A percentile compares a stretch with the other conserved stretches of the same genome.
Evolutionary conservation across 192 early-diverging fungal genomes (phyloP).

Genomic region (Kickxella alabastrina): DNA sequence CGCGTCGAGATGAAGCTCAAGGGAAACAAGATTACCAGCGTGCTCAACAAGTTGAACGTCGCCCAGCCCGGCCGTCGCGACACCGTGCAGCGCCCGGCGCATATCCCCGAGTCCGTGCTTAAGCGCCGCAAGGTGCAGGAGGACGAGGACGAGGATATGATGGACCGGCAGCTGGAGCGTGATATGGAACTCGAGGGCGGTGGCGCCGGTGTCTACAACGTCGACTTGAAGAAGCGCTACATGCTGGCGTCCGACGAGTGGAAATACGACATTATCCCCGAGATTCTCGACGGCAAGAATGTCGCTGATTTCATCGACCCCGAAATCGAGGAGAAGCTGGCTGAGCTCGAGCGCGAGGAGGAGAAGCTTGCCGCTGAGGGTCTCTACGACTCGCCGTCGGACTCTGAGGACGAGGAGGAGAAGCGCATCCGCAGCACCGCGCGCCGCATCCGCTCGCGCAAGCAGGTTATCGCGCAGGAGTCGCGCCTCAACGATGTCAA

Average conservation of each 20-base stretch:
- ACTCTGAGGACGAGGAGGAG: conserved; percentile 74
- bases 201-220: conserved; percentile 94
- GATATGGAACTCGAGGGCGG: conserved; percentile 88
- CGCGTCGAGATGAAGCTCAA: conserved; percentile 96
- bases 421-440: conserved; percentile 73
- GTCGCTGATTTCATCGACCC: conserved; percentile 98
- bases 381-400: conserved; percentile 80
- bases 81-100: conserved; percentile 72
- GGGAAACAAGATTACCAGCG: conserved; percentile 81
- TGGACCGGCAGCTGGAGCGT: conserved; percentile 61
- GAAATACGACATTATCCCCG: conserved; percentile 97
- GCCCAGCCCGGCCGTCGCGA: conserved; percentile 85
- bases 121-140: conserved; percentile 70
- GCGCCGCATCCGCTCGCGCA: conserved; percentile 78
- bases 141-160: conserved; percentile 76
- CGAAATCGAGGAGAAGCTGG: conserved; percentile 93
- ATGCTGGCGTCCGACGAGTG: conserved; percentile 78
- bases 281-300: conserved; percentile 98
- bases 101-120: conserved; percentile 73
- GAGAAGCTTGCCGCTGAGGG: conserved; percentile 91
- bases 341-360: conserved; percentile 95
- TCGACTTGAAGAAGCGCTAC: conserved; percentile 94
- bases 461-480: conserved; percentile 74
- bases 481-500: conserved; percentile 79
- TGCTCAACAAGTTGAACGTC: conserved; percentile 95